Evolutionary conservation across 2,329 filamentous ascomycete genomes (phyloP), one percentile per base, ranked within the genome.

Genomic region (Colletotrichum costaricense): DNA sequence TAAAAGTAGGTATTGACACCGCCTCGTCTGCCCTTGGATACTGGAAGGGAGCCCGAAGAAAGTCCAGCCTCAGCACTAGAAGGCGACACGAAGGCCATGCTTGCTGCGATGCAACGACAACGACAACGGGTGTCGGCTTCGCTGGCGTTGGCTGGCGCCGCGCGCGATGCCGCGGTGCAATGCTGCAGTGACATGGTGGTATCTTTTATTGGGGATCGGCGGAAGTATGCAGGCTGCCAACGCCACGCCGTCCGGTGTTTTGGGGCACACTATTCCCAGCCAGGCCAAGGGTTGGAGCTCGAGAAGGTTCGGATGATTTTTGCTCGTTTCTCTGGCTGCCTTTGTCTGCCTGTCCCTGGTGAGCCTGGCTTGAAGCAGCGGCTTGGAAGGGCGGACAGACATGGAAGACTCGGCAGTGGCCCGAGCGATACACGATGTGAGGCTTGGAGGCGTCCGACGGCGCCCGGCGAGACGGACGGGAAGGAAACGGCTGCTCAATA

Each of bases 111-210:
- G 66, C 55, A 60, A 73, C 59, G 38, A 46, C 66, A 24, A 55
- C 65, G 65, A 33, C 66, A n/a, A 59, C 65, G 65, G 69, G 64
- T 72, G 57, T 72, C 67, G 66, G 66, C 54, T 64, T 42, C 62
- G 63, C 60, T 52, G 60, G n/a, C 38, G n/a, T 63, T 54, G n/a
- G 46, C n/a, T 55, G 60, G n/a, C 33, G 19, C 19, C 14, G 38
- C 38, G 38, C 3, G 38, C 59, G 26, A 22, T 33, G 14, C n/a
- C 30, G 46, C 60, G 38, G 24, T 19, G 38, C 59, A 26, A 16
- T 33, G n/a, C n/a, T 54, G 46, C 60, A 63, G 60, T 63, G 28
- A 64, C 62, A 64, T 64, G 63, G 24, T 30, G 30, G 46, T 22
- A 24, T 55, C 30, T 22, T 63, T 55, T 62, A 56, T 71, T 63